Evolutionary conservation across 2,329 filamentous ascomycete species (phyloP).

Genomic region (Talaromyces piceae): DNA sequence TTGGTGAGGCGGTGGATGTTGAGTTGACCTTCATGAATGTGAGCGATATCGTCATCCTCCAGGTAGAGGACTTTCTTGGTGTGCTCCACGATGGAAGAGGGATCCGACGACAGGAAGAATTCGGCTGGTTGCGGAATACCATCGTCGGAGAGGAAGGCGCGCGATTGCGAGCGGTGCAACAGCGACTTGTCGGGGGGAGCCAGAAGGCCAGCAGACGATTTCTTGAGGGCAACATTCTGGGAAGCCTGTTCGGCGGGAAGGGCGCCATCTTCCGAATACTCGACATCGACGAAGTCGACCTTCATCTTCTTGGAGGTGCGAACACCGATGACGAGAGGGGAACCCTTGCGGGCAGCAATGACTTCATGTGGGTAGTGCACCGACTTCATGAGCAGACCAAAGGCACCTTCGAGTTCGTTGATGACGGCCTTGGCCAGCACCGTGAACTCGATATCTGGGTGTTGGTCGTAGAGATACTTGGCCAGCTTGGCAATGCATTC

Average conservation of each 20-base stretch:
- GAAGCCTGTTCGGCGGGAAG: slow-evolving; percentile 90
- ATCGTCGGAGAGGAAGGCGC: slow-evolving; percentile 97
- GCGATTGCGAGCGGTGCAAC: slow-evolving; percentile 95
- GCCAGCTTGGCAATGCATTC: slow-evolving; percentile 98
- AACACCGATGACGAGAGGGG: slow-evolving; percentile 92
- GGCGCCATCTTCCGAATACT: slow-evolving; percentile 83
- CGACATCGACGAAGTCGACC: slow-evolving; percentile 99
- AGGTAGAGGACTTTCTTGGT: slow-evolving; percentile 99
- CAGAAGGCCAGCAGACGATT: slow-evolving; percentile 65
- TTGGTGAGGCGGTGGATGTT: slow-evolving; percentile 99
- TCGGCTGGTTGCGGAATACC: slow-evolving; percentile 96
- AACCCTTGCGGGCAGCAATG: slow-evolving; percentile 96
- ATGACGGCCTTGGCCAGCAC: slow-evolving; percentile 96
- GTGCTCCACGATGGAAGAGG: slow-evolving; percentile 97
- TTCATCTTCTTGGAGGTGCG: slow-evolving; percentile 99
- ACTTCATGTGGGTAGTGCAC: slow-evolving; percentile 98
- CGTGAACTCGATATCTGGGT: slow-evolving; percentile 91
- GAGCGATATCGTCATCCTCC: slow-evolving; percentile 98
- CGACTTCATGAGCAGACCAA: slow-evolving; percentile 95
- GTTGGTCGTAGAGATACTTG: slow-evolving; percentile 95
- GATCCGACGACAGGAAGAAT: slow-evolving; percentile 98
- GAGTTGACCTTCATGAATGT: slow-evolving; percentile 97
- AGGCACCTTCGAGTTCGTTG: slow-evolving; percentile 95
- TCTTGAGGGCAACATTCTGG: slow-evolving; percentile 95
- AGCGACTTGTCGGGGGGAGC: slow-evolving; percentile 95